phyloP scores from a whole-genome alignment of 148 eudicot genomes.

The Persicaria maculosa region DNA sequence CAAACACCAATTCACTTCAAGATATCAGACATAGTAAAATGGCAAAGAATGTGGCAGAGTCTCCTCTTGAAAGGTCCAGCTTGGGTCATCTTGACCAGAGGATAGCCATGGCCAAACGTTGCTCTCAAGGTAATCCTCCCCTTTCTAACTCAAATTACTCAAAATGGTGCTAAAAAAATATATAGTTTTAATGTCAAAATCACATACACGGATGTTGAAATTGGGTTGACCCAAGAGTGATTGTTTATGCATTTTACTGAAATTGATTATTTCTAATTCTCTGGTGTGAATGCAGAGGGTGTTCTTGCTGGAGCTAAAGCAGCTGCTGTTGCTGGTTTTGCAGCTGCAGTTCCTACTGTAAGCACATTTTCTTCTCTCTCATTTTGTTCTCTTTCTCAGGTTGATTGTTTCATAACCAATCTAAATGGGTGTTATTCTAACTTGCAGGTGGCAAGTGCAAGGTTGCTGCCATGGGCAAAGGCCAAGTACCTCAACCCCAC shows the following conservation, averaged over 20 bases:
- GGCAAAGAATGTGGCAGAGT: slow-evolving; percentile 43
- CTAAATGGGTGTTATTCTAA: neutral
- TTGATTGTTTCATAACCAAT: neutral
- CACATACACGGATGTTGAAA: no score
- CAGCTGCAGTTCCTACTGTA: slow-evolving; percentile 80
- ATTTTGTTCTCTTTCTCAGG: neutral
- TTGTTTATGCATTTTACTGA: neutral
- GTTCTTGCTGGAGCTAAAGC: slow-evolving; percentile 90
- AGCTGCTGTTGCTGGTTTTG: slow-evolving; percentile 69
- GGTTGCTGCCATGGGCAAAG: slow-evolving; percentile 88
- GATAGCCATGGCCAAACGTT: slow-evolving; percentile 81
- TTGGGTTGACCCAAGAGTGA: neutral
- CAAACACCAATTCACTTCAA: neutral
- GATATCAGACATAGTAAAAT: slow-evolving; percentile 15
- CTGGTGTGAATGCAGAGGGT: slow-evolving; percentile 46
- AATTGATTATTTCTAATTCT: neutral
- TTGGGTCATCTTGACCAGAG: slow-evolving; percentile 59
- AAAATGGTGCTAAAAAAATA: no score
- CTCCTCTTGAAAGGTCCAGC: slow-evolving; percentile 39
- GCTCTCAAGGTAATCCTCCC: slow-evolving; percentile 53
- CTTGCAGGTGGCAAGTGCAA: slow-evolving; percentile 71
- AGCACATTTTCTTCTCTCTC: slow-evolving; percentile 9
- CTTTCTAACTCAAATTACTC: neutral
- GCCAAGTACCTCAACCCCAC: slow-evolving; percentile 66
- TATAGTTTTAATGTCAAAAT: no score